Conservation (phyloP, 768 basidiomycete species). For the Tubosaeta brunneosetosa region DNA sequence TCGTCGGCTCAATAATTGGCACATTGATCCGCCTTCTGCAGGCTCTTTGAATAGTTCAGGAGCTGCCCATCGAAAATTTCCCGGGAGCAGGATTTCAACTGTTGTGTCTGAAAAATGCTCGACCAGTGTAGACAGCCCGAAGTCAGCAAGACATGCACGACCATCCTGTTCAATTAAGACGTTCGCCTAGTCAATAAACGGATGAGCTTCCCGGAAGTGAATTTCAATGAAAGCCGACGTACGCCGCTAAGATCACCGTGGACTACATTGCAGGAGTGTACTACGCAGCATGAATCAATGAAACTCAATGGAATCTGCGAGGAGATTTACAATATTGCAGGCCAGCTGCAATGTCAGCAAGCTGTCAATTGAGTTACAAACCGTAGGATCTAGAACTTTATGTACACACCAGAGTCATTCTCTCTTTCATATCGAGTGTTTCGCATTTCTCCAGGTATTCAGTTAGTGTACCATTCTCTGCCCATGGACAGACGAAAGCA, state of each 20-base stretch:
- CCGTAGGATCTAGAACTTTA: background rate
- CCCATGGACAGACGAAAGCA: conserved; percentile 35
- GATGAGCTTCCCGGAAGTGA: background rate
- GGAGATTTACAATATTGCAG: conserved; percentile 16
- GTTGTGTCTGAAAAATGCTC: conserved; percentile 7
- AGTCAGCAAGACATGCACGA: conserved; percentile 26
- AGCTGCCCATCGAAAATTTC: conserved; percentile 29
- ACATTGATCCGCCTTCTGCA: background rate
- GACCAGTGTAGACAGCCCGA: conserved; percentile 25
- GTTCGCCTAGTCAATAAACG: conserved; percentile 11
- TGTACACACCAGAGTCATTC: conserved; percentile 17
- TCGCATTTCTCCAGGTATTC: conserved; percentile 24
- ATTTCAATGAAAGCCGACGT: background rate
- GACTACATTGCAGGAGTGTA: conserved; percentile 22
- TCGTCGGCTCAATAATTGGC: conserved; percentile 8
- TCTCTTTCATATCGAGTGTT: conserved; percentile 8
- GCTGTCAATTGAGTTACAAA: conserved; percentile 12
- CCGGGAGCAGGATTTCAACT: conserved; percentile 10
- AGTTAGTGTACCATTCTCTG: conserved; percentile 28
- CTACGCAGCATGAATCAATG: conserved; percentile 4
- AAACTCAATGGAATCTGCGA: background rate
- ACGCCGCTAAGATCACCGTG: conserved; percentile 41
- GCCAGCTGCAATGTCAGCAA: conserved; percentile 22
- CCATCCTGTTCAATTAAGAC: conserved; percentile 13
- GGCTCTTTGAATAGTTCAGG: conserved; percentile 19